phyloP scores from a whole-genome alignment of 768 basidiomycete genomes.

The Ephemerocybe angulata region DNA sequence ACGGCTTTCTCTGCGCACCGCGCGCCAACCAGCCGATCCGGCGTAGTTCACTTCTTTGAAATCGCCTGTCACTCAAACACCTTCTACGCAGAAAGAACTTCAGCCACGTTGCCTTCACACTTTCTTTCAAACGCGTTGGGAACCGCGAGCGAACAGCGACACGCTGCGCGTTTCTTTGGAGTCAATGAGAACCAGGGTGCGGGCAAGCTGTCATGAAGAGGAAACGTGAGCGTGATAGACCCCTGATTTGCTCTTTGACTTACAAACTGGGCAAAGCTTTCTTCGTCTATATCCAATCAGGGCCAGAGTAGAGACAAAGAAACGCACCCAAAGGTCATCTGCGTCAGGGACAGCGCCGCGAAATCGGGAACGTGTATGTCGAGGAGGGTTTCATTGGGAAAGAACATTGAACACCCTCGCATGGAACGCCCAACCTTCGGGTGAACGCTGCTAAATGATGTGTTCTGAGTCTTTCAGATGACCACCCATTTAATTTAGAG shows the following conservation, averaged over 20 bases:
- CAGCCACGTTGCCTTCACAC: background rate
- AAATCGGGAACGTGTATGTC: background rate
- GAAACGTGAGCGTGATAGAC: background rate
- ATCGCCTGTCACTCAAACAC: background rate
- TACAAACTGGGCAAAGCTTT: background rate
- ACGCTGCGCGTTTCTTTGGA: background rate
- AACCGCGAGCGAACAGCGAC: background rate
- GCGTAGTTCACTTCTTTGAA: background rate
- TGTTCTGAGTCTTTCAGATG: background rate
- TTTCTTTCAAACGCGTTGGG: background rate
- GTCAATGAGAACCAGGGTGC: no score
- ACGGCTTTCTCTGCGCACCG: background rate
- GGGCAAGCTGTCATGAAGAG: no score
- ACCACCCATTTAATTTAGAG: slow-evolving; percentile 14
- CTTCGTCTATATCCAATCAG: background rate
- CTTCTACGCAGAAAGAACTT: background rate
- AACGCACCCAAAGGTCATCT: no score
- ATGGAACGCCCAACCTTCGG: background rate
- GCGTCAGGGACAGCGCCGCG: background rate
- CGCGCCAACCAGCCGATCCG: slow-evolving; percentile 2
- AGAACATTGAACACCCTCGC: background rate
- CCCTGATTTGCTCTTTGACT: background rate
- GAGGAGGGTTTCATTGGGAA: slow-evolving; percentile 2
- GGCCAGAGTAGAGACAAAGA: no score
- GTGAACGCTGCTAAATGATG: background rate